Evolutionary conservation across 139 green algal species (phyloP), one percentile per base, ranked within the genome.

Genomic region (Volvox reticuliferus): DNA sequence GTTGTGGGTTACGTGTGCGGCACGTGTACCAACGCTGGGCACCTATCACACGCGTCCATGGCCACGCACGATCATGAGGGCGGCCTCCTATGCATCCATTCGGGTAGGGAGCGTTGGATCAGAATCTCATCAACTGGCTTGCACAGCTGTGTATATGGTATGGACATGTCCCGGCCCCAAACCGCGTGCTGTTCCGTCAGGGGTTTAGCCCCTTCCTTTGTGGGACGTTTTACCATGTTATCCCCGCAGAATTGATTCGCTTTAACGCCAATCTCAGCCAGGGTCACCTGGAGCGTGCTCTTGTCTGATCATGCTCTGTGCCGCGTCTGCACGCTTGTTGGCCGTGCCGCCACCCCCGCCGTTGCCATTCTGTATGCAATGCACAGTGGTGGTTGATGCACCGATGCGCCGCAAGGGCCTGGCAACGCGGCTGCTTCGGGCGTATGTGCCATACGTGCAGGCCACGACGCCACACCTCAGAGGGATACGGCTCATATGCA

Each of bases 41-140:
- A 71, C 28, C 88, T 97, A 18, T 97, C 94, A 3, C 91, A 96
- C 50, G 94, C 96, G 22, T 94, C 92, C 30, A 97, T 97, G 96
- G 89, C 69, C 14, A 91, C 28, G 3, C 95, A 97, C 86, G 92
- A 96, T 12, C 83, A 93, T 18, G 90, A 93, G 0, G 95, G 76
- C 76, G 0, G 2, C 12, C 87, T 94, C 20, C 91, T 97, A 35
- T 96, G 93, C 55, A 93, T 97, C 5, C 95, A 97, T 90, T 94
- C 85, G 12, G 83, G 83, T 89, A 79, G 24, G 44, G 44, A 9
- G 44, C n/a, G 9, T 55, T 55, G 44, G 44, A 55, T 14, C 5
- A 9, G 44, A 55, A 55, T 55, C 44, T 9, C 9, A 55, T 55
- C 44, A 55, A 9, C 9, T 55, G 5, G 5, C 44, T 14, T 55